Percentiles rank a stretch among this genome's conserved stretches.
Evolutionary conservation across 2,329 filamentous ascomycete genomes (phyloP).

Genomic region (Keithomyces neogunnii): DNA sequence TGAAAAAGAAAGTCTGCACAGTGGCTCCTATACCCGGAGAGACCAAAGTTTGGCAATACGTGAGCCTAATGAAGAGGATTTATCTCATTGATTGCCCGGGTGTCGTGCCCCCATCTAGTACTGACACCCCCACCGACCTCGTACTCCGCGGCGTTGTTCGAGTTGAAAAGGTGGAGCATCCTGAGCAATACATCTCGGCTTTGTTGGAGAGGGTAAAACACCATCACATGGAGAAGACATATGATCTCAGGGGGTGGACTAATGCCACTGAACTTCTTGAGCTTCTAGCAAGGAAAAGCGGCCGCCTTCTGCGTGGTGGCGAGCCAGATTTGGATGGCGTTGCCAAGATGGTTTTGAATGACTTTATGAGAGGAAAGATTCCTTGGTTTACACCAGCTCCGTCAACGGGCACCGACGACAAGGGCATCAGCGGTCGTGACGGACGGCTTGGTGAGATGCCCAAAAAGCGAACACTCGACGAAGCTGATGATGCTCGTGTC

Average conservation of each 20-base stretch:
- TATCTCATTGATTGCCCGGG: constrained; percentile 91
- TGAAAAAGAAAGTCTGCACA: constrained; percentile 88
- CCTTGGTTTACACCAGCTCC: constrained; percentile 92
- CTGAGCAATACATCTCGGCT: constrained; percentile 88
- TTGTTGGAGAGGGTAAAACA: constrained; percentile 73
- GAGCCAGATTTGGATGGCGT: constrained; percentile 92
- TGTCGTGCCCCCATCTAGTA: constrained; percentile 81
- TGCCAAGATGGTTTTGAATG: constrained; percentile 93
- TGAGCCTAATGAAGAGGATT: constrained; percentile 89
- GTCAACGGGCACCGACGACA: constrained; percentile 38
- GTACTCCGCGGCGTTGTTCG: constrained; percentile 84
- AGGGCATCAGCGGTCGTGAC: constrained; percentile 58
- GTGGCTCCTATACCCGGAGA: constrained; percentile 93
- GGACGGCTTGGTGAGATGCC: constrained; percentile 81
- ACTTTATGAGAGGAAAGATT: constrained; percentile 90
- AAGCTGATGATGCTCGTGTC: constrained; percentile 28
- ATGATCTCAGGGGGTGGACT: constrained; percentile 73
- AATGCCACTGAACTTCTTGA: constrained; percentile 79
- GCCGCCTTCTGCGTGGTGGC: constrained; percentile 80
- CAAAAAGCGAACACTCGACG: constrained; percentile 63
- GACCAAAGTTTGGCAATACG: constrained; percentile 98
- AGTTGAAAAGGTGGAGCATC: constrained; percentile 93
- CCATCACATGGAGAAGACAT: constrained; percentile 86
- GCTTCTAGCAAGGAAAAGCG: constrained; percentile 76
- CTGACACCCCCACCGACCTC: constrained; percentile 79